These are phyloP conservation scores for Heritiera littoralis DNA, from an alignment of 345 rosid genomes.

Conservation along the genomic window DNA sequence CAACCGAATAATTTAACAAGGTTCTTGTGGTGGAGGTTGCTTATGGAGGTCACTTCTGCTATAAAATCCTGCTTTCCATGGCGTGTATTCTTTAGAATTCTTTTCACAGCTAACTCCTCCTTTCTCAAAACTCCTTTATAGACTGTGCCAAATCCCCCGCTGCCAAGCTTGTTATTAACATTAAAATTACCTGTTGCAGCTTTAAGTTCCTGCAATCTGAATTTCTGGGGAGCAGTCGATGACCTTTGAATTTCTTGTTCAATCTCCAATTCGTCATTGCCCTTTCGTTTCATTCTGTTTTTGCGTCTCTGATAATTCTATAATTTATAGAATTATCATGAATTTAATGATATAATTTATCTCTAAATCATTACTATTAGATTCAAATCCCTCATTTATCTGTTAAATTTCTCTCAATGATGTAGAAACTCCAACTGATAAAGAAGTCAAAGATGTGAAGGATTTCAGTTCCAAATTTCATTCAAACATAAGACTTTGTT, in stretches of 20 bases:
- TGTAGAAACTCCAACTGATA: no score
- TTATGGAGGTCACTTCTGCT: slow-evolving; percentile 75
- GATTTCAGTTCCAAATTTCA: no score
- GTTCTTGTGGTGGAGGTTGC: slow-evolving; percentile 66
- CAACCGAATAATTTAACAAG: slow-evolving; percentile 77
- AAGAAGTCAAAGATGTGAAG: no score
- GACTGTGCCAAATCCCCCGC: slow-evolving; percentile 83
- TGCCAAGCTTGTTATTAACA: slow-evolving; percentile 56
- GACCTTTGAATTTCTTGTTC: no score
- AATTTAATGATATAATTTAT: no score
- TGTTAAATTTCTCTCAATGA: no score
- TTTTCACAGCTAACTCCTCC: slow-evolving; percentile 67
- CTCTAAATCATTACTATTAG: no score
- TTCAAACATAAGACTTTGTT: no score
- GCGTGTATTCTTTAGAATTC: slow-evolving; percentile 56
- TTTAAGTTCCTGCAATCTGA: slow-evolving; percentile 46
- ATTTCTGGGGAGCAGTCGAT: slow-evolving; percentile 31
- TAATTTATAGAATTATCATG: no score
- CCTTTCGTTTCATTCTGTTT: background rate
- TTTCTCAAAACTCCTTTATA: slow-evolving; percentile 54
- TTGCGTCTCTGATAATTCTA: no score
- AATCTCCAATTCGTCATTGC: no score
- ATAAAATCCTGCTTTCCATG: slow-evolving; percentile 84
- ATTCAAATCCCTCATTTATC: no score
- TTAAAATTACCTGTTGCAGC: slow-evolving; percentile 54